phyloP scores from a whole-genome alignment of 139 green algal genomes.

The Micromonas commoda region DNA sequence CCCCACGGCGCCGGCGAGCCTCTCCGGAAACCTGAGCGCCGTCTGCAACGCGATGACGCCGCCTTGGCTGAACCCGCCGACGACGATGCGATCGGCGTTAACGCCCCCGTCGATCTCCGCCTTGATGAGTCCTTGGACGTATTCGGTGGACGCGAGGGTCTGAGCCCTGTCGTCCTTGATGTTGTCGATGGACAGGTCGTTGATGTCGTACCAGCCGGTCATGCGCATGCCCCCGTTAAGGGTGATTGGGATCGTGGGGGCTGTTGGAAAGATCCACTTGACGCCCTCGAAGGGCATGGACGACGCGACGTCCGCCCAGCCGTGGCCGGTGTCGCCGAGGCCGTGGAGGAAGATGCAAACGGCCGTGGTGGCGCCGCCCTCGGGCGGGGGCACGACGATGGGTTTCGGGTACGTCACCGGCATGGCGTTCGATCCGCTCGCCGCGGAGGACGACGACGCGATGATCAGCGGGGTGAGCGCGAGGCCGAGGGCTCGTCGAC shows the following conservation, averaged over 20 bases:
- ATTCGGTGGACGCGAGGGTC: constrained; percentile 9
- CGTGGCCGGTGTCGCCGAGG: constrained; percentile 26
- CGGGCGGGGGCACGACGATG: constrained; percentile 4
- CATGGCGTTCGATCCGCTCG: neutral
- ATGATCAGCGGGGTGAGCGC: neutral
- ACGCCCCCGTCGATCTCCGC: constrained; percentile 18
- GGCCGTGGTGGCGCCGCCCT: neutral
- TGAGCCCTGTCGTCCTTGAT: constrained; percentile 15
- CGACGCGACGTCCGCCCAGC: constrained; percentile 22
- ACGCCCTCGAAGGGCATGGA: neutral
- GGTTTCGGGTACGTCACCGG: neutral
- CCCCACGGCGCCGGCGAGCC: constrained; percentile 4
- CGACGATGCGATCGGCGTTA: constrained; percentile 22
- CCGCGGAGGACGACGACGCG: neutral
- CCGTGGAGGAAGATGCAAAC: constrained; percentile 26
- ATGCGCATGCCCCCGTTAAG: constrained; percentile 30
- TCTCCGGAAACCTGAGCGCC: neutral
- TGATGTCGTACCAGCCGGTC: constrained; percentile 39
- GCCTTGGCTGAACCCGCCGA: constrained; percentile 38
- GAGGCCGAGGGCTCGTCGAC: neutral
- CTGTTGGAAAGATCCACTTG: constrained; percentile 31
- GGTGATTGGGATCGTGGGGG: constrained; percentile 24
- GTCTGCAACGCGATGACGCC: constrained; percentile 14
- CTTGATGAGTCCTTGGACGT: constrained; percentile 28
- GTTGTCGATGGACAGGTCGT: neutral